Conservation (phyloP, 164 flowering plant genomes). For the Chimonanthus salicifolius region DNA sequence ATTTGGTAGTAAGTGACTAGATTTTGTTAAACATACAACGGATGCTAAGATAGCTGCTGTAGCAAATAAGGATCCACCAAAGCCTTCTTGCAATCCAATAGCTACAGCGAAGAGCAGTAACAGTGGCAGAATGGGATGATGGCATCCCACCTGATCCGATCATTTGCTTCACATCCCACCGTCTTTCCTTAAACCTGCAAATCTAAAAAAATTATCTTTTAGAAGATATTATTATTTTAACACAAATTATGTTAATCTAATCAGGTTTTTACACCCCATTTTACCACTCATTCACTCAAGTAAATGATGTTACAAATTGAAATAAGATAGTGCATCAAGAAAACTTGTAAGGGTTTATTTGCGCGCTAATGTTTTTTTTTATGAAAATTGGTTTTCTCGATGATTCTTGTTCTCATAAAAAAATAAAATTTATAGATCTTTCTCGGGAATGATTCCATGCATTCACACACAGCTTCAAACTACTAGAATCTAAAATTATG, state of each 20-base stretch:
- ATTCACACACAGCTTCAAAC: too few species aligned
- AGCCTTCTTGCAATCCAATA: slow-evolving; percentile 76
- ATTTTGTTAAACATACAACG: slow-evolving; percentile 44
- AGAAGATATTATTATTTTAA: slow-evolving; percentile 15
- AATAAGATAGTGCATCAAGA: too few species aligned
- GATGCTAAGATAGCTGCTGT: slow-evolving; percentile 58
- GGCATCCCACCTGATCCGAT: slow-evolving; percentile 97
- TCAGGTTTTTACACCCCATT: too few species aligned
- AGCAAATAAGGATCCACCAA: slow-evolving; percentile 75
- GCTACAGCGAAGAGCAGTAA: slow-evolving; percentile 74
- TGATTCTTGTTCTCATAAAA: too few species aligned
- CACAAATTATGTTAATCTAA: not conserved
- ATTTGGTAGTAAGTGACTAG: not conserved
- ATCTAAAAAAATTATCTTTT: slow-evolving; percentile 35
- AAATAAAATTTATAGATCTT: too few species aligned
- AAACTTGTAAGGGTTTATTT: too few species aligned
- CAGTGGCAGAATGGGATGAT: slow-evolving; percentile 92
- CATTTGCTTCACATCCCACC: slow-evolving; percentile 72
- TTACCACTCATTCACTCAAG: too few species aligned
- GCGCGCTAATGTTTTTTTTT: too few species aligned
- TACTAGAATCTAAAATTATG: too few species aligned
- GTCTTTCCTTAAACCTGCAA: slow-evolving; percentile 78
- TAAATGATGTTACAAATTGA: too few species aligned
- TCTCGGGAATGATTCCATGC: too few species aligned
- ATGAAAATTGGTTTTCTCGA: too few species aligned